These are phyloP conservation scores for Meyerozyma smithsonii DNA, from an alignment of 1,139 yeast species.

Conservation along the genomic window DNA sequence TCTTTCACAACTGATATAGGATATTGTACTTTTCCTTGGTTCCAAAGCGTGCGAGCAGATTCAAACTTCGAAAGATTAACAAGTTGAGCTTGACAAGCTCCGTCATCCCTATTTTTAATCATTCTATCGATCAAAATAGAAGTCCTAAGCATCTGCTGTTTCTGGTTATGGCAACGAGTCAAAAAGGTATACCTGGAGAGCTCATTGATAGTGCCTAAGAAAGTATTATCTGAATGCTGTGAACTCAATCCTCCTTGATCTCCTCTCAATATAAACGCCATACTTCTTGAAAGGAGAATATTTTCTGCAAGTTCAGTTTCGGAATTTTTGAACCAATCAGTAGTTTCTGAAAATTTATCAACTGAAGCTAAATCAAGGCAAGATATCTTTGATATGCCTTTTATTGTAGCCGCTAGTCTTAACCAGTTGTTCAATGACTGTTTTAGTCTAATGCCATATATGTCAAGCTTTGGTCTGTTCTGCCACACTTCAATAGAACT, in stretches of 20 bases:
- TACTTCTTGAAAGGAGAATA: conserved; percentile 34
- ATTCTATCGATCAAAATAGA: conserved; percentile 38
- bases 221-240: conserved; percentile 10
- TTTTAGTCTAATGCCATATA: conserved; percentile 5
- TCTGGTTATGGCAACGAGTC: conserved; percentile 29
- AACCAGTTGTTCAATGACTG: conserved; percentile 23
- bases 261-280: conserved; percentile 23
- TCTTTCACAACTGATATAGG: conserved; percentile 49
- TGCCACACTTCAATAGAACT: conserved; percentile 17
- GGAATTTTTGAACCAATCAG: conserved; percentile 35
- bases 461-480: conserved; percentile 15
- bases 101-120: conserved; percentile 6
- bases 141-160: conserved; percentile 49
- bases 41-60: conserved; percentile 57
- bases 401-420: conserved; percentile 31
- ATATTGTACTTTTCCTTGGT: conserved; percentile 46
- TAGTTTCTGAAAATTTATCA: conserved; percentile 9
- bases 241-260: conserved; percentile 2
- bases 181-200: conserved; percentile 35
- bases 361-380: conserved; percentile 4
- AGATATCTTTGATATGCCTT: conserved; percentile 19
- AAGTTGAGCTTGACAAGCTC: conserved; percentile 10
- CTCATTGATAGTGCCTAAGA: conserved; percentile 34
- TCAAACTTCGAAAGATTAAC: conserved; percentile 37
- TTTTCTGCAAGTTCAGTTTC: conserved; percentile 37